Evolutionary conservation across 1,284 basidiomycete genomes (phyloP).

Genomic region (Ustilago bromivora): DNA sequence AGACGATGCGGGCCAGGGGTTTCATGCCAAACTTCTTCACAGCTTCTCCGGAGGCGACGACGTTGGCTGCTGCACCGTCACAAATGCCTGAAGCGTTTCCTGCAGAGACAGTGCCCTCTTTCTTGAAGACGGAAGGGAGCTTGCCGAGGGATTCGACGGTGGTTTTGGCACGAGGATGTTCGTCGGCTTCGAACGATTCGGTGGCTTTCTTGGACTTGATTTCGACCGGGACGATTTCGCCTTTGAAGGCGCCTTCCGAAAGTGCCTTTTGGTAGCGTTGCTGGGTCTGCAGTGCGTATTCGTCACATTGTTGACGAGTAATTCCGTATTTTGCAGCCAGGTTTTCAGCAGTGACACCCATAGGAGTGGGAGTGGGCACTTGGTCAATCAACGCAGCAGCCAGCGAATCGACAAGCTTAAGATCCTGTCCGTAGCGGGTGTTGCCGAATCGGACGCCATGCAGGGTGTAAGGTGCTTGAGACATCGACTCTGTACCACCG

Average conservation of each 20-base stretch:
- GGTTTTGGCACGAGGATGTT: constrained; percentile 79
- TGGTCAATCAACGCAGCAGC: constrained; percentile 73
- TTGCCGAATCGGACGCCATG: constrained; percentile 70
- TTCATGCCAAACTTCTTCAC: constrained; percentile 85
- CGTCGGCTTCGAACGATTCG: constrained; percentile 70
- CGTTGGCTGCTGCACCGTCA: constrained; percentile 95
- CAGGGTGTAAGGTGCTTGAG: constrained; percentile 78
- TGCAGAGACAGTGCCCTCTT: constrained; percentile 89
- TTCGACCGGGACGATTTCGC: constrained; percentile 70
- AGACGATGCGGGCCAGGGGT: constrained; percentile 89
- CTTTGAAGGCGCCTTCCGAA: constrained; percentile 71
- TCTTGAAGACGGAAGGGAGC: constrained; percentile 87
- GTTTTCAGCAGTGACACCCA: constrained; percentile 83
- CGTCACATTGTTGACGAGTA: constrained; percentile 85
- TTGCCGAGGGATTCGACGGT: constrained; percentile 91
- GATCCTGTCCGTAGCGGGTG: constrained; percentile 72
- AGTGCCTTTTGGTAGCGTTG: constrained; percentile 71
- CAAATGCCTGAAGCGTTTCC: constrained; percentile 96
- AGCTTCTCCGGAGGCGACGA: constrained; percentile 91
- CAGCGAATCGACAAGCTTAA: constrained; percentile 74
- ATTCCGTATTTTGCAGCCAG: constrained; percentile 87
- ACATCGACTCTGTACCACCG: constrained; percentile 99
- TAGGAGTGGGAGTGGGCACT: constrained; percentile 73
- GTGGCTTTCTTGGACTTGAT: constrained; percentile 67
- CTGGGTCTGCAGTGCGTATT: constrained; percentile 70